Percentiles rank a stretch among this genome's conserved stretches.
Evolutionary conservation across 805 yeast genomes (phyloP).

Genomic region (Starmerella asiatica): DNA sequence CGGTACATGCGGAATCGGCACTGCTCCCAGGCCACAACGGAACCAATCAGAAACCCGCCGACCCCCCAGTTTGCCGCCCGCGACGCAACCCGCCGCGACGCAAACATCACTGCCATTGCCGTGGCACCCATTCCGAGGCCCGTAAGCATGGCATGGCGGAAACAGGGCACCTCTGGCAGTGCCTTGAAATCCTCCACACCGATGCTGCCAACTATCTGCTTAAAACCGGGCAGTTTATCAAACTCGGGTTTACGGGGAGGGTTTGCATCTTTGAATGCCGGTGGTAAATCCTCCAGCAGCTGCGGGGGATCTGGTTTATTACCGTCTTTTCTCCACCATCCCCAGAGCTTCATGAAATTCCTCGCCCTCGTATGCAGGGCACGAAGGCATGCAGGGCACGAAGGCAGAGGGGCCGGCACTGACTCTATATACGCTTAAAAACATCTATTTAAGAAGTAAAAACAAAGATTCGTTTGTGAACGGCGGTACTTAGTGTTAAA

Average conservation of each 20-base stretch:
- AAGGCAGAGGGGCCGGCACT: too few relatives aligned
- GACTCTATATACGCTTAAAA: too few relatives aligned
- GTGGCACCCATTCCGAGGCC: constrained; percentile 27
- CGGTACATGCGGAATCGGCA: constrained; percentile 61
- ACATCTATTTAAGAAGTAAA: too few relatives aligned
- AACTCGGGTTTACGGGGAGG: constrained; percentile 12
- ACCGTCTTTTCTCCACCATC: constrained; percentile 20
- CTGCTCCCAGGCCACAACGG: constrained; percentile 84
- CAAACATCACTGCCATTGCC: constrained; percentile 23
- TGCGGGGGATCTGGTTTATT: background rate
- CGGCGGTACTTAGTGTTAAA: too few relatives aligned
- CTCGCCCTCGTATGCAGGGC: too few relatives aligned
- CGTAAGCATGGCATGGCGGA: constrained; percentile 28
- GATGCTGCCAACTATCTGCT: constrained; percentile 18
- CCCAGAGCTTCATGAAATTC: constrained; percentile 20
- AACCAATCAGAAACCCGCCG: constrained; percentile 66
- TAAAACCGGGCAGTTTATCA: constrained; percentile 16
- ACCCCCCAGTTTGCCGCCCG: constrained; percentile 71
- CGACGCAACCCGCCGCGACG: constrained; percentile 20
- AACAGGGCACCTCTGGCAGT: constrained; percentile 27
- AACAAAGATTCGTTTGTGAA: too few relatives aligned
- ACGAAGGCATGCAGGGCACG: too few relatives aligned
- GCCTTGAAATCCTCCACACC: constrained; percentile 24
- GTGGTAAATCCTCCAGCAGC: constrained; percentile 25
- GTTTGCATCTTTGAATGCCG: constrained; percentile 23